These are phyloP conservation scores for Ceratobasidium sp. DNA, from an alignment of 1,284 basidiomycete species.

Conservation along the genomic window DNA sequence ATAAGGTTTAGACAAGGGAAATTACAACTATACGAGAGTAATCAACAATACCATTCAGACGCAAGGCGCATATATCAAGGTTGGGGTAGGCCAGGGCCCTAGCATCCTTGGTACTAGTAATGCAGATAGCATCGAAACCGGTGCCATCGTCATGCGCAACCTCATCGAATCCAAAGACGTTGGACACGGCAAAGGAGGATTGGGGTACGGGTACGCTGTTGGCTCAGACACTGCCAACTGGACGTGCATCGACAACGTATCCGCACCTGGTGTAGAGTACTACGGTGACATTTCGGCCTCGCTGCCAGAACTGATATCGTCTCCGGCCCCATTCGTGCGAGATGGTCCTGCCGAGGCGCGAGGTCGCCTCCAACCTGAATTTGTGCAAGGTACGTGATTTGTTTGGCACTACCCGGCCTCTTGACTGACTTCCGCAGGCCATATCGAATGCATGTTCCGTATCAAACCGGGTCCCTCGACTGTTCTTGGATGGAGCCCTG, in stretches of 20 bases:
- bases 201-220: constrained; percentile 41
- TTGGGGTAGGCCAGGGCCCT: constrained; percentile 44
- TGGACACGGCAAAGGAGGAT: constrained; percentile 16
- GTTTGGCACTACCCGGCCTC: not conserved
- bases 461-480: constrained; percentile 36
- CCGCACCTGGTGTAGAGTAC: constrained; percentile 31
- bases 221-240: constrained; percentile 40
- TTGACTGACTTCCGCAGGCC: constrained; percentile 11
- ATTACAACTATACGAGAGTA: constrained; percentile 43
- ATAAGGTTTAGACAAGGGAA: constrained; percentile 41
- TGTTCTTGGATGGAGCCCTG: constrained; percentile 23
- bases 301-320: constrained; percentile 38
- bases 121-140: constrained; percentile 40
- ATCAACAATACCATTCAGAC: constrained; percentile 44
- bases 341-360: constrained; percentile 5
- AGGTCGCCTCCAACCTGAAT: constrained; percentile 10
- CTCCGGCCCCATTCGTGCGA: constrained; percentile 39
- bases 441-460: constrained; percentile 34
- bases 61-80: constrained; percentile 43
- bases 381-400: constrained; percentile 14
- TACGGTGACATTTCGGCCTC: constrained; percentile 39
- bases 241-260: constrained; percentile 40
- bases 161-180: constrained; percentile 34
- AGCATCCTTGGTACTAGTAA: constrained; percentile 39
- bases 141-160: constrained; percentile 43